Conservation (phyloP, 1,139 yeast species). For the Candida sanyaensis region DNA sequence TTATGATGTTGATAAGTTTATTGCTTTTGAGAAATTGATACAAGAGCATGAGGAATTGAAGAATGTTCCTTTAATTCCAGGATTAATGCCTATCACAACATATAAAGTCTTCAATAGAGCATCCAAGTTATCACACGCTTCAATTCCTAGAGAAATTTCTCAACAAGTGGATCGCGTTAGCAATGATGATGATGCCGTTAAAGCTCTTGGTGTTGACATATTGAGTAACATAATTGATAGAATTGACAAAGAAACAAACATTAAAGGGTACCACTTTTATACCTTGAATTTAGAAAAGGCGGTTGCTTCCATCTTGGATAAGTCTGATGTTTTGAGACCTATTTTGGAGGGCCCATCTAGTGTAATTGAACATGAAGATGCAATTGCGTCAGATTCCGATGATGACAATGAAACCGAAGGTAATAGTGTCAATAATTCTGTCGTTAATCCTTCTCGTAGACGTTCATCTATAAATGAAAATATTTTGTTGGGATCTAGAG, state of each 20-base stretch:
- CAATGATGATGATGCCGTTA: constrained; percentile 83
- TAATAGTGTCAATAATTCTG: constrained; percentile 2
- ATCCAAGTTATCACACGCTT: constrained; percentile 85
- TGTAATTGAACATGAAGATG: constrained; percentile 27
- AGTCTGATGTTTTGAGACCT: constrained; percentile 49
- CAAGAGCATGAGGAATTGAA: constrained; percentile 35
- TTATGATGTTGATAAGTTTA: constrained; percentile 44
- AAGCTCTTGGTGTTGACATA: constrained; percentile 77
- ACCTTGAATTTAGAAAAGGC: constrained; percentile 89
- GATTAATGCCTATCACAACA: constrained; percentile 95
- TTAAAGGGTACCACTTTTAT: constrained; percentile 87
- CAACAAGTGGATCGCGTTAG: constrained; percentile 55
- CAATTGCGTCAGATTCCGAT: constrained; percentile 39
- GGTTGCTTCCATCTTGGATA: constrained; percentile 78
- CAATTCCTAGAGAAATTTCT: constrained; percentile 58
- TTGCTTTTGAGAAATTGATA: constrained; percentile 37
- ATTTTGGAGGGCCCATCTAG: constrained; percentile 20
- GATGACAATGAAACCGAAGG: constrained; percentile 22
- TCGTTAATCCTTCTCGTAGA: constrained; percentile 27
- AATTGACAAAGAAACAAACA: constrained; percentile 49
- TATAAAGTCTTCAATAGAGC: constrained; percentile 85
- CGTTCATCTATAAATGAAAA: constrained; percentile 51
- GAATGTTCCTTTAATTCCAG: constrained; percentile 73
- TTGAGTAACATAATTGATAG: constrained; percentile 62
- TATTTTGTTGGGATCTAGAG: constrained; percentile 37